These are phyloP conservation scores for Colletotrichum salicis DNA, from an alignment of 2,329 filamentous ascomycete species.

Conservation along the genomic window DNA sequence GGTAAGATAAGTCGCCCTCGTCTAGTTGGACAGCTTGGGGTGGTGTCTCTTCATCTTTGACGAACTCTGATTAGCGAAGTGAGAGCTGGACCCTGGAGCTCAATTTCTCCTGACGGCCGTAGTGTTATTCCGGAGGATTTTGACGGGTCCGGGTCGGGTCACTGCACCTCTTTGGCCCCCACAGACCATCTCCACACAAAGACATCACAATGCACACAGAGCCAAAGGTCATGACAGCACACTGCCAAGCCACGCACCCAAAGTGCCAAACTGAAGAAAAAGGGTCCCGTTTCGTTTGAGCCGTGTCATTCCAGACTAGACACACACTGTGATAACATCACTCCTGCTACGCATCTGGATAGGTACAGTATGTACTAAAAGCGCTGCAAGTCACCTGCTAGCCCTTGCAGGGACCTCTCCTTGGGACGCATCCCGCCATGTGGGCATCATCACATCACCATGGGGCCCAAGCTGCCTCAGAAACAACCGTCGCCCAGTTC, in stretches of 20 bases:
- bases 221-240: neutral
- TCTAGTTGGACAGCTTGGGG: neutral
- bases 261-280: neutral
- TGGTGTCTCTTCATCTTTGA: neutral
- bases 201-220: neutral
- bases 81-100: conserved; percentile 26
- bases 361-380: too few species aligned
- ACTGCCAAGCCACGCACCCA: neutral
- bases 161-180: neutral
- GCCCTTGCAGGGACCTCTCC: conserved; percentile 16
- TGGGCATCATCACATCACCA: conserved; percentile 31
- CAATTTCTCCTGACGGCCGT: conserved; percentile 29
- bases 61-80: conserved; percentile 1
- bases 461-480: conserved; percentile 3
- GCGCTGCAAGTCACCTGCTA: conserved; percentile 23
- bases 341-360: neutral
- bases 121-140: conserved; percentile 23
- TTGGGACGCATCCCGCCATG: conserved; percentile 7
- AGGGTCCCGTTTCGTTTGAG: neutral
- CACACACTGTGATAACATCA: conserved; percentile 13
- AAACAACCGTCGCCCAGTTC: conserved; percentile 11
- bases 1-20: conserved; percentile 20
- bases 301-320: neutral
- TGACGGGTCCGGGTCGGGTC: neutral
- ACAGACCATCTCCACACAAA: conserved; percentile 20